Base-by-base conservation (phyloP, 2,329 filamentous ascomycete species). In the Penicillium decumbens region DNA sequence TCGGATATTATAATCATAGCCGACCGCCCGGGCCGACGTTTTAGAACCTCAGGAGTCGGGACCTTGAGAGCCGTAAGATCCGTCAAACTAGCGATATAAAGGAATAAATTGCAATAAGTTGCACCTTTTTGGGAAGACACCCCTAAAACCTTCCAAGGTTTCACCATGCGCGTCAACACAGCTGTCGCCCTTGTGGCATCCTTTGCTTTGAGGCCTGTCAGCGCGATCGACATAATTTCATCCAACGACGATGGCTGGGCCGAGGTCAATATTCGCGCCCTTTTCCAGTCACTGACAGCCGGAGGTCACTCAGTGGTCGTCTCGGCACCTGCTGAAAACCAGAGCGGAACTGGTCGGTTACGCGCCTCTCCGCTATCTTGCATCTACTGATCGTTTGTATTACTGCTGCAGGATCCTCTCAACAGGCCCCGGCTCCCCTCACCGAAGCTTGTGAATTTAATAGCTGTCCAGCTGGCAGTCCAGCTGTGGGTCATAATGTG, bases 211-310 rank as follows among this genome's bases (percentile, higher is more conserved):
- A 50, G 61, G 7, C 55, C 54, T 7, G 56, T 57, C 7, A 58
- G 59, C 24, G 67, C 65, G 46, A 63, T 77, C 40, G 80, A 81
- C 57, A 80, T 85, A 60, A 63, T 88, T 46, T 80, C 84, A 49
- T 78, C 79, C 56, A 88, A 88, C 66, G 85, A 88, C 56, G 85
- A 88, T 63, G 85, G 85, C 29, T 88, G 85, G 85, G 83, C 84
- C 4, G 85, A 87, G 70, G 77, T 77, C 35, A 86, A 88, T 60
- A 70, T 84, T 43, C 79, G 85, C 13, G 75, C 76, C 0, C 72
- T 87, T 44, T 80, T 84, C 67, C 68, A 80, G 45, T 72, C 75
- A 10, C 69, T 88, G 35, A 75, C 69, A 8, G 67, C 67, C 1
- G 76, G 79, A 1, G 81, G 81, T 0, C 79, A 87, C 58, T 72